phyloP scores from a whole-genome alignment of 495 filamentous ascomycete species.

The Penicillium bialowiezense region DNA sequence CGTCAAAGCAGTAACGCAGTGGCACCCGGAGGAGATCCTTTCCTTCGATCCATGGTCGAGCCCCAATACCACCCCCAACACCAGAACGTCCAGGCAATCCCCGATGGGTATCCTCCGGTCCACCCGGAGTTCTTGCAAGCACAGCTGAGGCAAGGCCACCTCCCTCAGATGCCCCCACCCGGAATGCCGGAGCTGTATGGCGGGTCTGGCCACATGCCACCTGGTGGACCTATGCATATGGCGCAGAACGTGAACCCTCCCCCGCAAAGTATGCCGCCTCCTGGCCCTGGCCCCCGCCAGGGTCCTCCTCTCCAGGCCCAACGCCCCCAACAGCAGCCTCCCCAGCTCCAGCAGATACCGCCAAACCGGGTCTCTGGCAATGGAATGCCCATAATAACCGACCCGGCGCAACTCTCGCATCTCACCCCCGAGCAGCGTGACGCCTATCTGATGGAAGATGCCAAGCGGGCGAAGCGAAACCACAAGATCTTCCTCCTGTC shows the following conservation, averaged over 20 bases:
- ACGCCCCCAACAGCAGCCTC: constrained; percentile 30
- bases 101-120: constrained; percentile 38
- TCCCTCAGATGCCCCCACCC: constrained; percentile 47
- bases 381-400: constrained; percentile 56
- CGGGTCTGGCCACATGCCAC: constrained; percentile 40
- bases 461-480: constrained; percentile 92
- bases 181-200: constrained; percentile 44
- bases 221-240: constrained; percentile 36
- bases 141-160: constrained; percentile 43
- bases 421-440: constrained; percentile 76
- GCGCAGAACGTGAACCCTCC: constrained; percentile 40
- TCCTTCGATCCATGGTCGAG: constrained; percentile 31
- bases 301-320: constrained; percentile 21
- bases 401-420: constrained; percentile 70
- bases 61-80: constrained; percentile 33
- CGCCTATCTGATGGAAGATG: constrained; percentile 81
- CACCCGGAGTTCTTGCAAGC: constrained; percentile 51
- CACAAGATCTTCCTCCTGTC: constrained; percentile 96
- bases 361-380: constrained; percentile 24
- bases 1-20: constrained; percentile 56
- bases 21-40: constrained; percentile 33
- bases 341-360: constrained; percentile 27
- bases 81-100: constrained; percentile 40
- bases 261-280: constrained; percentile 32
- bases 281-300: constrained; percentile 29